Percentiles rank a stretch among this genome's conserved stretches.
Conservation (phyloP, 1,139 yeast species). For the Suhomyces terraborum region DNA sequence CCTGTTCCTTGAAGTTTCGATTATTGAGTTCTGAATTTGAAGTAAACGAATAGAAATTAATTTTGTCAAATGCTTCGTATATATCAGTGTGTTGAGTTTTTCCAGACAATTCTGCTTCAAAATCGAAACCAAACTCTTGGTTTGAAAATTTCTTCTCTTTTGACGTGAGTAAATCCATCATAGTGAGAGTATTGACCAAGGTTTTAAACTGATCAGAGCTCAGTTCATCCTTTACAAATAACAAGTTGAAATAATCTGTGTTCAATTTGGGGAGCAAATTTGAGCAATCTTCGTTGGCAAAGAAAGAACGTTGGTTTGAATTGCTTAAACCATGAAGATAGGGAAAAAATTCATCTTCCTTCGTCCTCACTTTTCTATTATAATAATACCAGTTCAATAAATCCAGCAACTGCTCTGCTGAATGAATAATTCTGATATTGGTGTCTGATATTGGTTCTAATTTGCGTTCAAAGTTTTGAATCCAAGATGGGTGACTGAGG, state of each 20-base stretch:
- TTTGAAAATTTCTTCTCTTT: not conserved
- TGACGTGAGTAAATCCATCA: slow-evolving; percentile 24
- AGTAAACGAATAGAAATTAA: slow-evolving; percentile 7
- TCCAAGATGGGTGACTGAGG: slow-evolving; percentile 14
- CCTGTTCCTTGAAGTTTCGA: slow-evolving; percentile 35
- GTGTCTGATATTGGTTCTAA: slow-evolving; percentile 15
- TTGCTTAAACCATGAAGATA: slow-evolving; percentile 40
- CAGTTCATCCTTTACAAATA: slow-evolving; percentile 20
- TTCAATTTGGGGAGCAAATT: slow-evolving; percentile 3
- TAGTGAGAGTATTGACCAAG: slow-evolving; percentile 25
- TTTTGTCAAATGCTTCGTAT: slow-evolving; percentile 20
- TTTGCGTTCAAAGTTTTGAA: slow-evolving; percentile 16
- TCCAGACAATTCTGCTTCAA: slow-evolving; percentile 5
- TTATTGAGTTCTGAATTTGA: slow-evolving; percentile 27
- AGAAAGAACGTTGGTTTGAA: slow-evolving; percentile 32
- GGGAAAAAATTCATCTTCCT: slow-evolving; percentile 31
- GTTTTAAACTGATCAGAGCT: slow-evolving; percentile 11
- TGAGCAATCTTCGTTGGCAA: slow-evolving; percentile 9
- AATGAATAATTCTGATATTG: slow-evolving; percentile 18
- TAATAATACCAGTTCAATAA: slow-evolving; percentile 34
- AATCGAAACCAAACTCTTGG: slow-evolving; percentile 7
- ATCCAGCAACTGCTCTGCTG: slow-evolving; percentile 20
- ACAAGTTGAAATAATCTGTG: slow-evolving; percentile 20
- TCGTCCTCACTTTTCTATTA: slow-evolving; percentile 4
- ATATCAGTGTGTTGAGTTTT: slow-evolving; percentile 11